These are phyloP conservation scores for Suhomyces guaymorum DNA, from an alignment of 1,139 yeast genomes.

Conservation along the genomic window DNA sequence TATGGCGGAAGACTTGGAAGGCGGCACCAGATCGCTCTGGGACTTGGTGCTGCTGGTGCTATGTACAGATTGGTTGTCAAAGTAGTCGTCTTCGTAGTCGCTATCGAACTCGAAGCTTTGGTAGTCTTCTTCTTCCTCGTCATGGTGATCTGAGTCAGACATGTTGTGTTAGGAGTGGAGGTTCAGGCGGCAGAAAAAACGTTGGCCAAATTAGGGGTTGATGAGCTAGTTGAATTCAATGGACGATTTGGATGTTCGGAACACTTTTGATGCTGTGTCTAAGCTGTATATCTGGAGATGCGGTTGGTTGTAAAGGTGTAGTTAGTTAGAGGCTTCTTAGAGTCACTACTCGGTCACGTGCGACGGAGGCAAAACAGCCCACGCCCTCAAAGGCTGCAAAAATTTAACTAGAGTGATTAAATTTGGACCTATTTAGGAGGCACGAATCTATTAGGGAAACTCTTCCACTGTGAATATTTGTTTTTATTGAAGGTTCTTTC, in stretches of 20 bases:
- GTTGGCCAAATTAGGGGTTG: background rate
- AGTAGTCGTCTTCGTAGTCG: constrained; percentile 14
- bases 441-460: no score
- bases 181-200: background rate
- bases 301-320: no score
- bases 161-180: background rate
- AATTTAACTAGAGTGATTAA: background rate
- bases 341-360: no score
- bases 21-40: constrained; percentile 2
- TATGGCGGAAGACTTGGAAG: background rate
- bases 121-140: constrained; percentile 8
- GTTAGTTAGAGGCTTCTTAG: no score
- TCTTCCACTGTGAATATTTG: no score
- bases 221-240: background rate
- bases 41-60: constrained; percentile 6
- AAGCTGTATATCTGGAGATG: no score
- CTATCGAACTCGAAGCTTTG: constrained; percentile 16
- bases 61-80: constrained; percentile 8
- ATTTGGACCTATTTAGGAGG: no score
- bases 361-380: background rate
- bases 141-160: constrained; percentile 8
- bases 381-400: background rate
- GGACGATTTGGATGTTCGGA: no score
- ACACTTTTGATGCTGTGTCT: no score
- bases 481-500: no score